Evolutionary conservation across 2,329 filamentous ascomycete genomes (phyloP).

Genomic region (Colletotrichum cordylinicola): DNA sequence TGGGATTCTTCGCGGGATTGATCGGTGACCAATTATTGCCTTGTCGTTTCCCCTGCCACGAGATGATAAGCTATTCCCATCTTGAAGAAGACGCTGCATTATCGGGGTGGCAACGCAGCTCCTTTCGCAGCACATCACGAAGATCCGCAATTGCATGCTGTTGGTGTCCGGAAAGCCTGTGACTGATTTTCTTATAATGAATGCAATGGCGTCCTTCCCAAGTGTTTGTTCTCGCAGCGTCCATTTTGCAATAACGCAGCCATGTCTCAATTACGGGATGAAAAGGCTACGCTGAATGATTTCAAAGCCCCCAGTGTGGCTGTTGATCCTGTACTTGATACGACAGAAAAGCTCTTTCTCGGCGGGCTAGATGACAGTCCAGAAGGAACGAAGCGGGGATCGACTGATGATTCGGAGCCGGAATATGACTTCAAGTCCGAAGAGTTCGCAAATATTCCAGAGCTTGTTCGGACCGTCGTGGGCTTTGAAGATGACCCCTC

Average conservation of each 20-base stretch:
- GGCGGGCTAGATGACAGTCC: neutral
- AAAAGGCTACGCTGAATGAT: neutral
- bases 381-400: neutral
- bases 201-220: neutral
- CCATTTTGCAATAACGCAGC: neutral
- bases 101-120: neutral
- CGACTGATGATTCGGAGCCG: neutral
- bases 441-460: conserved; percentile 14
- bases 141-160: conserved; percentile 18
- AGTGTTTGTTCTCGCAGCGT: neutral
- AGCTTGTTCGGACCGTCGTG: conserved; percentile 57
- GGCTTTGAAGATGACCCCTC: conserved; percentile 62
- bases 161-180: neutral
- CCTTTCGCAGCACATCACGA: conserved; percentile 2
- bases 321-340: conserved; percentile 1
- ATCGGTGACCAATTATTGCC: neutral
- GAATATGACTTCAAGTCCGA: conserved; percentile 18
- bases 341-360: conserved; percentile 2
- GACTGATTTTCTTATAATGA: neutral
- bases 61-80: neutral
- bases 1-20: neutral
- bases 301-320: neutral
- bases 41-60: neutral
- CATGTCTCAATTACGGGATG: conserved; percentile 2
- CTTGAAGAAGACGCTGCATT: neutral